Percentiles rank a stretch among this genome's conserved stretches.
phyloP scores from a whole-genome alignment of 2,329 filamentous ascomycete genomes.

The Claviceps capensis region DNA sequence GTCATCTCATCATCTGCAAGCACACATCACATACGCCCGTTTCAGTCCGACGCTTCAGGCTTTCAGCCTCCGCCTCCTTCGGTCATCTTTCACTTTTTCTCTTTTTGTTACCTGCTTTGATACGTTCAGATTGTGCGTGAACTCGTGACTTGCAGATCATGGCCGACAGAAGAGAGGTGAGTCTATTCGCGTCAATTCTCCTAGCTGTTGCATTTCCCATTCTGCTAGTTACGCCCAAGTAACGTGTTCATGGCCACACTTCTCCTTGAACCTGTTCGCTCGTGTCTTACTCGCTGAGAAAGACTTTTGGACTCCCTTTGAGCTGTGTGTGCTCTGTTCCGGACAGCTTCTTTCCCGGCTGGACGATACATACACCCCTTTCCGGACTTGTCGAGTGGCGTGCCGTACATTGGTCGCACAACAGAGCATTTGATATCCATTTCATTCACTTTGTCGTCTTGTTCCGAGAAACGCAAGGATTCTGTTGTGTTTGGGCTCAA shows the following conservation, averaged over 20 bases:
- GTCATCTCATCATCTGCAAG: not conserved
- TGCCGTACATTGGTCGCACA: conserved; percentile 5
- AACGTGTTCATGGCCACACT: not conserved
- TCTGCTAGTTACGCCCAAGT: not conserved
- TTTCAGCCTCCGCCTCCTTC: not conserved
- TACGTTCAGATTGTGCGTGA: not conserved
- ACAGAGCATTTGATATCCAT: not conserved
- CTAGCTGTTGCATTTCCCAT: not conserved
- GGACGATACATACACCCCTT: not conserved
- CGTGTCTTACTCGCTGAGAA: not conserved
- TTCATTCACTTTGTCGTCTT: not conserved
- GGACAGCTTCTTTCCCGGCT: not conserved
- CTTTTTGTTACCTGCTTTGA: not conserved
- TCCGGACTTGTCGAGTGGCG: conserved; percentile 4
- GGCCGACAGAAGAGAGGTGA: conserved; percentile 7
- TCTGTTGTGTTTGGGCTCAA: not conserved
- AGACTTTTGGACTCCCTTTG: not conserved
- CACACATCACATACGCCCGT: not conserved
- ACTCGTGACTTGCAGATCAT: not conserved
- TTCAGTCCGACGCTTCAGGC: not conserved
- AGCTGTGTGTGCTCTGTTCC: not conserved
- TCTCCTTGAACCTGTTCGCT: not conserved
- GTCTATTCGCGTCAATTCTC: not conserved
- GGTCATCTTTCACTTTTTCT: not conserved
- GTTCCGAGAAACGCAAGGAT: not conserved